Percentiles rank a stretch among this genome's conserved stretches.
These are phyloP conservation scores for Metschnikowia kunwiensis DNA, from an alignment of 805 yeast species.

Conservation along the genomic window DNA sequence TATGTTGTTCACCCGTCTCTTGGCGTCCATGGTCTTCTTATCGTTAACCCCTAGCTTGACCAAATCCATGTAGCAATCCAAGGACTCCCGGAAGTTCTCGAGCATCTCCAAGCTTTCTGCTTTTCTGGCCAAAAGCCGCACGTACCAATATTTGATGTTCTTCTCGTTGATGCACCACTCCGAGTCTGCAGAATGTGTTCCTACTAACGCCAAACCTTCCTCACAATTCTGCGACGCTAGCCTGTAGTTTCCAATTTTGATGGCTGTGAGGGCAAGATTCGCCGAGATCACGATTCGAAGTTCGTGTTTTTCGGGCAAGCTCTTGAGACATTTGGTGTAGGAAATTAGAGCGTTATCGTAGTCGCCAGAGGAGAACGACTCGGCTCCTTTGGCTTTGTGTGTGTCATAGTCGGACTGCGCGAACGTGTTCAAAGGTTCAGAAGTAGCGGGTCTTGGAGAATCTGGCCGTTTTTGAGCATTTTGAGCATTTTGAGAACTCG, in stretches of 20 bases:
- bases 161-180: slow-evolving; percentile 44
- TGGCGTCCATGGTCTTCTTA: slow-evolving; percentile 71
- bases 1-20: slow-evolving; percentile 67
- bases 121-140: slow-evolving; percentile 61
- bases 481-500: background rate
- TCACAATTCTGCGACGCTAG: slow-evolving; percentile 46
- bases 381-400: slow-evolving; percentile 54
- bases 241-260: slow-evolving; percentile 69
- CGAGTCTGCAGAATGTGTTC: slow-evolving; percentile 26
- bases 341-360: slow-evolving; percentile 60
- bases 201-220: slow-evolving; percentile 42
- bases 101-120: slow-evolving; percentile 84
- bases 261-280: slow-evolving; percentile 63
- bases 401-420: slow-evolving; percentile 44
- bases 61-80: slow-evolving; percentile 56
- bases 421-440: slow-evolving; percentile 34
- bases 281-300: slow-evolving; percentile 67
- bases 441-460: slow-evolving; percentile 12
- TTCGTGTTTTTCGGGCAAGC: slow-evolving; percentile 63
- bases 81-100: slow-evolving; percentile 67
- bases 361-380: slow-evolving; percentile 77
- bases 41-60: slow-evolving; percentile 63
- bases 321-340: slow-evolving; percentile 48
- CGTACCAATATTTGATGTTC: slow-evolving; percentile 65
- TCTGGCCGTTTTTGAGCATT: too few species aligned